These are phyloP conservation scores for Rhodotorula glutinis DNA, from an alignment of 1,284 basidiomycete genomes.

Conservation along the genomic window DNA sequence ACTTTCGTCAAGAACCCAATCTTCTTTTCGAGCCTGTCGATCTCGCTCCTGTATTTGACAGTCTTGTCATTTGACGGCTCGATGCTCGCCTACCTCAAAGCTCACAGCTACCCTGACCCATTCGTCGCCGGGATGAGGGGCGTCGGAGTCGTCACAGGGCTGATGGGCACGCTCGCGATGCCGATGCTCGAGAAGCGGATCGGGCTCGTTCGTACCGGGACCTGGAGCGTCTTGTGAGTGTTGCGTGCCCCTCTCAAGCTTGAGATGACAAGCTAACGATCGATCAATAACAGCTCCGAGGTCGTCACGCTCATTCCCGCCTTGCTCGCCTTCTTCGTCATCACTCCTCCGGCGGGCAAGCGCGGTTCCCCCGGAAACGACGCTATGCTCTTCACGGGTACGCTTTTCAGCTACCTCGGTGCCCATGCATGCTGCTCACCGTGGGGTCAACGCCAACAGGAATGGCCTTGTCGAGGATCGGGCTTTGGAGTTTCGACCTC, in stretches of 20 bases:
- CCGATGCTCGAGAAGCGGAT: conserved; percentile 50
- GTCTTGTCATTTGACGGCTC: conserved; percentile 57
- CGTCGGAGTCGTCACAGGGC: conserved; percentile 51
- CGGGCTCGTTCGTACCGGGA: conserved; percentile 53
- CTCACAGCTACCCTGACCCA: conserved; percentile 53
- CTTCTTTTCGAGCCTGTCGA: conserved; percentile 54
- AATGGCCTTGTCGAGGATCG: conserved; percentile 46
- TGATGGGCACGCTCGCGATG: conserved; percentile 53
- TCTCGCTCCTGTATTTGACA: conserved; percentile 57
- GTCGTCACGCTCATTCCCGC: conserved; percentile 47
- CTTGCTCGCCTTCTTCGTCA: conserved; percentile 35
- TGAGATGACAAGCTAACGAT: neutral
- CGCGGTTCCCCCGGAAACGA: conserved; percentile 22
- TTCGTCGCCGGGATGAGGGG: conserved; percentile 60
- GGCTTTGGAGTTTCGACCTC: conserved; percentile 55
- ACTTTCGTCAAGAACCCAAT: conserved; percentile 54
- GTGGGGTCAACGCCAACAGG: neutral
- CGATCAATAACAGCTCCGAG: conserved; percentile 44
- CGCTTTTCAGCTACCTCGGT: neutral
- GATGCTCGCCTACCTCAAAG: conserved; percentile 56
- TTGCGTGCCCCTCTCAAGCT: neutral
- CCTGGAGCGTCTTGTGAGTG: conserved; percentile 51
- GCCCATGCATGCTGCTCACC: neutral
- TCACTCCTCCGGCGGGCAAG: conserved; percentile 10
- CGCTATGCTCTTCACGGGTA: conserved; percentile 40